A percentile compares a stretch with the other conserved stretches of the same genome.
Evolutionary conservation across 805 yeast species (phyloP).

Genomic region (Candida nitratophila): DNA sequence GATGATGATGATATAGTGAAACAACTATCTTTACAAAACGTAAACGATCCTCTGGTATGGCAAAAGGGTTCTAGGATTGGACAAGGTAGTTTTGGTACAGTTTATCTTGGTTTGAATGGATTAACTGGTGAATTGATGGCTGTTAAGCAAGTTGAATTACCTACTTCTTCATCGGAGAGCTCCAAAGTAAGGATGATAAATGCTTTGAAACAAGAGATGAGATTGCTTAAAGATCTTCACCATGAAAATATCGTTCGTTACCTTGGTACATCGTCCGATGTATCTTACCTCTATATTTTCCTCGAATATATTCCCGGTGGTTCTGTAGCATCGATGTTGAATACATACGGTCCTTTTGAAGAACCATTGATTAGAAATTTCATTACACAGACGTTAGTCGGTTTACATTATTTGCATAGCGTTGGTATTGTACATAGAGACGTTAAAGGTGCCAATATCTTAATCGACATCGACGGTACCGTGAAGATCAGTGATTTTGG

Average conservation of each 20-base stretch:
- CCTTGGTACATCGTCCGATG: conserved; percentile 78
- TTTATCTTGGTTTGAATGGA: conserved; percentile 86
- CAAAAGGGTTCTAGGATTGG: conserved; percentile 90
- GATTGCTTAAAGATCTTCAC: conserved; percentile 64
- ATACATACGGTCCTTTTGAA: conserved; percentile 54
- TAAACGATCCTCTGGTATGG: conserved; percentile 74
- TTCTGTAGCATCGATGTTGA: conserved; percentile 45
- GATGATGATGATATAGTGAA: conserved; percentile 35
- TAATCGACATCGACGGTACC: conserved; percentile 51
- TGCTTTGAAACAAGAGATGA: conserved; percentile 79
- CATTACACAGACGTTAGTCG: conserved; percentile 47
- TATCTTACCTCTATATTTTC: conserved; percentile 69
- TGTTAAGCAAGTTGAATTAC: conserved; percentile 84
- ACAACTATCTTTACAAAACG: conserved; percentile 29
- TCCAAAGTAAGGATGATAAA: conserved; percentile 49
- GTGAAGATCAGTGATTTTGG: conserved; percentile 65
- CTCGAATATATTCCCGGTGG: conserved; percentile 42
- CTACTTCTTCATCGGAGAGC: conserved; percentile 28
- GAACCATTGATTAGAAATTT: conserved; percentile 53
- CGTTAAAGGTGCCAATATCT: conserved; percentile 57
- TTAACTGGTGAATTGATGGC: conserved; percentile 95
- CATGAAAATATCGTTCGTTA: conserved; percentile 93
- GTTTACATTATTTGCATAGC: conserved; percentile 48
- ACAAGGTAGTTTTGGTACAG: conserved; percentile 91
- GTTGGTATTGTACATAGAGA: conserved; percentile 56